These are phyloP conservation scores for Phytophthora crassamura DNA, from an alignment of 352 stramenopile genomes.

Conservation along the genomic window DNA sequence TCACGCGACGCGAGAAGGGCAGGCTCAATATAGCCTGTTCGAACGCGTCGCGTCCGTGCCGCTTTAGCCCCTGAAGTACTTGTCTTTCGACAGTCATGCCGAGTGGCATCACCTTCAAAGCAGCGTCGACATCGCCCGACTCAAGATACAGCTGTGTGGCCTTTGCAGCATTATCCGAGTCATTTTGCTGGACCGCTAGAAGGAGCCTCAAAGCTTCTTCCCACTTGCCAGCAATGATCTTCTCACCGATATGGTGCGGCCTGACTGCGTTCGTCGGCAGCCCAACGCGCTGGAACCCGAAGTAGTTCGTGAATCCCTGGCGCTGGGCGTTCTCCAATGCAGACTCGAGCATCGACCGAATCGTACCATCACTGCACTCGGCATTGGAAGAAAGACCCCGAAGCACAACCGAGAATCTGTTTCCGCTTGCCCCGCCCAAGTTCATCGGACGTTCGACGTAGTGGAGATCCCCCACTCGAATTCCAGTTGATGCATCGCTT, in stretches of 20 bases:
- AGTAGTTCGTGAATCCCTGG: conserved; percentile 81
- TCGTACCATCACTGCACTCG: conserved; percentile 3
- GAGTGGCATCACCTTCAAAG: conserved; percentile 60
- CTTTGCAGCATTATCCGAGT: conserved; percentile 37
- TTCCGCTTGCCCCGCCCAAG: conserved; percentile 62
- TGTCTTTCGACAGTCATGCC: conserved; percentile 59
- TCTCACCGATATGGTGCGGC: conserved; percentile 74
- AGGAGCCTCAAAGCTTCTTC: conserved; percentile 56
- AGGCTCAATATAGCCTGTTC: conserved; percentile 62
- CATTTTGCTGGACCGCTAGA: conserved; percentile 44
- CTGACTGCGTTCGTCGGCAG: conserved; percentile 61
- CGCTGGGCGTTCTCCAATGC: conserved; percentile 41
- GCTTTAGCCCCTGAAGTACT: conserved; percentile 74
- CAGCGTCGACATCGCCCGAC: conserved; percentile 53
- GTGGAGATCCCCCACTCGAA: conserved; percentile 59
- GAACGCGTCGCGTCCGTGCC: conserved; percentile 53
- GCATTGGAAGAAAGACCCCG: conserved; percentile 37
- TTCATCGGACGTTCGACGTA: conserved; percentile 60
- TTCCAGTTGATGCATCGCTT: conserved; percentile 3
- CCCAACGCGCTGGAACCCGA: conserved; percentile 82
- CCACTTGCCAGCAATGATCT: conserved; percentile 70
- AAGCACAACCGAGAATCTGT: conserved; percentile 70
- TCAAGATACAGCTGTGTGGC: conserved; percentile 62
- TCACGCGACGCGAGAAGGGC: conserved; percentile 62
- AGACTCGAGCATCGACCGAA: conserved; percentile 26